A percentile compares a stretch with the other conserved stretches of the same genome.
Conservation (phyloP, 805 yeast species). For the Candida broadrunensis region DNA sequence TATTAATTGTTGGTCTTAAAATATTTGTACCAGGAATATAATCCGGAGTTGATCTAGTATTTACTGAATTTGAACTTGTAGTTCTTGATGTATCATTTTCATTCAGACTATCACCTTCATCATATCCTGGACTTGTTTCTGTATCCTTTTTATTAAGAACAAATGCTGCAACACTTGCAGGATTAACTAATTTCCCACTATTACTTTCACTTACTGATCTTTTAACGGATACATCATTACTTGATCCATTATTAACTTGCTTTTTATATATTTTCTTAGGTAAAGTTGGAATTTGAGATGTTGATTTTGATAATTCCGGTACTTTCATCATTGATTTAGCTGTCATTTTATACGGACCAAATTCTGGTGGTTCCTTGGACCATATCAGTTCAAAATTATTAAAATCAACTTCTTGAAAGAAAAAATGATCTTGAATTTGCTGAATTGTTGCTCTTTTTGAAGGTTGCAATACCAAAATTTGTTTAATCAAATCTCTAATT, state of each 20-base stretch:
- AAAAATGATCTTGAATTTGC: slow-evolving; percentile 62
- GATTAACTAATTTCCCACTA: slow-evolving; percentile 15
- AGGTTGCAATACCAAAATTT: slow-evolving; percentile 71
- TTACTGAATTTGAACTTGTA: slow-evolving; percentile 15
- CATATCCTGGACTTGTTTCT: slow-evolving; percentile 14
- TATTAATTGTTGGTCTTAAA: slow-evolving; percentile 47
- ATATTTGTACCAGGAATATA: slow-evolving; percentile 60
- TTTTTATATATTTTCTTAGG: slow-evolving; percentile 1
- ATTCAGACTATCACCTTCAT: slow-evolving; percentile 20
- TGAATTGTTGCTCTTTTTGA: slow-evolving; percentile 55
- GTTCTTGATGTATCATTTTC: slow-evolving; percentile 15
- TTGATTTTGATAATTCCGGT: slow-evolving; percentile 35
- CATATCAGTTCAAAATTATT: slow-evolving; percentile 62
- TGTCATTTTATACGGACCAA: slow-evolving; percentile 68
- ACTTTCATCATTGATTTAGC: slow-evolving; percentile 79
- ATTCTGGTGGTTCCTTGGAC: slow-evolving; percentile 62
- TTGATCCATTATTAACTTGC: slow-evolving; percentile 8
- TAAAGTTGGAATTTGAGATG: slow-evolving; percentile 12
- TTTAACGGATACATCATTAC: slow-evolving; percentile 11
- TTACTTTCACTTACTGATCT: slow-evolving; percentile 2
- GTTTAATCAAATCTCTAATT: slow-evolving; percentile 64
- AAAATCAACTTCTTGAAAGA: slow-evolving; percentile 73
- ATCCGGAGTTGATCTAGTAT: slow-evolving; percentile 33
- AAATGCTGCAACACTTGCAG: slow-evolving; percentile 42
- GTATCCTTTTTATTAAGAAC: slow-evolving; percentile 26